Base-by-base conservation (phyloP, 2,329 filamentous ascomycete species). In the Chaetomium strumarium region DNA sequence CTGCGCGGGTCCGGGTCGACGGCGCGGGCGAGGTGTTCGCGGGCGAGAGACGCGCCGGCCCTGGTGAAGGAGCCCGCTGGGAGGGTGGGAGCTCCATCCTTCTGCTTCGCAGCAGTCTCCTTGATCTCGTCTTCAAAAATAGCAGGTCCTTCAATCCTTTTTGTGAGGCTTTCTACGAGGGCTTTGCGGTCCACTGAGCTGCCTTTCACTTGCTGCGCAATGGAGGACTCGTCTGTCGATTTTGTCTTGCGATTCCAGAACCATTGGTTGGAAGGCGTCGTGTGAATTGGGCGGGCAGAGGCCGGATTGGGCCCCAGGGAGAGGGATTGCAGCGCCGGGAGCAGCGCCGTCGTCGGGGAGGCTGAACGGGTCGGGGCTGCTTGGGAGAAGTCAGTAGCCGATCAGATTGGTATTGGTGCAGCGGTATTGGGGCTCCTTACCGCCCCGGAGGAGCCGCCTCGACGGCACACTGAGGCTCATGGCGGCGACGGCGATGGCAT, bases 1-100 rank as follows among this genome's bases (percentile, higher is more conserved):
- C 77, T 77, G 41, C 77, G 71, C 14, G 91, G 90, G 60, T 86
- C 80, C 5, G 93, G 93, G 67, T 96, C 86, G 43, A 89, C 71
- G 29, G 80, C 79, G 52, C 79, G 74, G 51, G 80, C 78, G 74
- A 87, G 79, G 60, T 77, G 77, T 36, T 75, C 74, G 24, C 70
- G 70, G 59, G 71, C 70, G 41, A 70, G 63, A 38, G 72, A 72
- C 13, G 63, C 60, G 52, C 65, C 60, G 11, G 46, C 31, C 13
- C 44, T 7, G 11, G 52, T 56, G 46, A 39, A 40, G 19, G 19
- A 14, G 39, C 46, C 36, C 10, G 30, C 8, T 19, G 44, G 17
- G 6, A 11, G 34, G 16, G 39, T 12, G 17, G 13, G 24, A 40
- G 16, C 6, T 12, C 33, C 13, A 8, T n/a, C 34, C 29, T 14